phyloP scores from a whole-genome alignment of 768 basidiomycete genomes.

The Mycena capillaripes region DNA sequence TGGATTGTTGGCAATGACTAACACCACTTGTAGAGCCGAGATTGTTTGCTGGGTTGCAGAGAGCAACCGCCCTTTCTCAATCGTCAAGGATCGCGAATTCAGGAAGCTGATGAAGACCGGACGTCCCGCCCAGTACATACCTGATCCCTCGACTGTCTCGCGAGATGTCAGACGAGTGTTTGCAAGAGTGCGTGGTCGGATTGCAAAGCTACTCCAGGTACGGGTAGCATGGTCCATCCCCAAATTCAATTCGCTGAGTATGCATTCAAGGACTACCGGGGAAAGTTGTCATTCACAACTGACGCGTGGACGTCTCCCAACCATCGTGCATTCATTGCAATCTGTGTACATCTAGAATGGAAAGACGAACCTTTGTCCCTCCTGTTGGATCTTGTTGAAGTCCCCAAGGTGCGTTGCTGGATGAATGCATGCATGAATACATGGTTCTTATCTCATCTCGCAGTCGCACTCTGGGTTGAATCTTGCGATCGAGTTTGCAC shows the following conservation, averaged over 20 bases:
- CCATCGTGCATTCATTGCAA: neutral
- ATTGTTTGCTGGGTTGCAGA: conserved; percentile 54
- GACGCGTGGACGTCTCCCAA: conserved; percentile 16
- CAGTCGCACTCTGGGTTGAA: no score
- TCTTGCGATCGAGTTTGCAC: no score
- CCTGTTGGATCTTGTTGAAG: no score
- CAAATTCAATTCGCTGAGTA: neutral
- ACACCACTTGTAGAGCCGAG: conserved; percentile 37
- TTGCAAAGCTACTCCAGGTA: conserved; percentile 47
- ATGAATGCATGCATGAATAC: no score
- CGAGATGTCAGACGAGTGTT: conserved; percentile 50
- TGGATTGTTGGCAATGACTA: neutral
- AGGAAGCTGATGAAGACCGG: conserved; percentile 48
- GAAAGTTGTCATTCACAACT: neutral
- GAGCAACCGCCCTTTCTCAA: conserved; percentile 48
- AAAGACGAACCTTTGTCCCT: no score
- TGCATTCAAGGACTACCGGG: neutral
- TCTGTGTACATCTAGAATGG: no score
- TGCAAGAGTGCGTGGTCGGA: conserved; percentile 8
- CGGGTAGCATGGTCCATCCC: neutral
- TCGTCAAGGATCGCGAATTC: conserved; percentile 52
- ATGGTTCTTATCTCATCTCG: no score
- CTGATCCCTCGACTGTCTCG: conserved; percentile 46
- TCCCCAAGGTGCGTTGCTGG: no score
- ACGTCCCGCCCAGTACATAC: conserved; percentile 47